Conservation (phyloP, 352 stramenopile genomes). For the Globisporangium viniferum region DNA sequence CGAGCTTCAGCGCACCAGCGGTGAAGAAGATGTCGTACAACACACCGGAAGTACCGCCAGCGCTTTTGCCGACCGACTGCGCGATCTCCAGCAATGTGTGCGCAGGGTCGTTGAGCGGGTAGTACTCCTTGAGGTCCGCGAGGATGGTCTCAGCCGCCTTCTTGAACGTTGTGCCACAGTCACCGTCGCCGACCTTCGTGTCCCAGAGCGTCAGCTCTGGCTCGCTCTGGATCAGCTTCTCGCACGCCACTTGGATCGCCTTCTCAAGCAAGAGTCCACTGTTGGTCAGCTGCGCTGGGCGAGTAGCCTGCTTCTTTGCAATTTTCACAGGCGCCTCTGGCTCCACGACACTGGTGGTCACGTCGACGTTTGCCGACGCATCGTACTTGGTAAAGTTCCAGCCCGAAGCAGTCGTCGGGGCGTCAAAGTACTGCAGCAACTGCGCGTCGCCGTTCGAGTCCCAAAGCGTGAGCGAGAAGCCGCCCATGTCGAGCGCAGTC, state of each 20-base stretch:
- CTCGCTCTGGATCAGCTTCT: slow-evolving; percentile 86
- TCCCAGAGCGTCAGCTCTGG: slow-evolving; percentile 93
- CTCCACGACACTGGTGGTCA: slow-evolving; percentile 29
- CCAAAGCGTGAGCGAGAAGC: slow-evolving; percentile 90
- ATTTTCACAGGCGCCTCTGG: slow-evolving; percentile 18
- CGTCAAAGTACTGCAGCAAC: slow-evolving; percentile 59
- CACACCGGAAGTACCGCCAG: slow-evolving; percentile 93
- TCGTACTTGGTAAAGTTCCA: slow-evolving; percentile 67
- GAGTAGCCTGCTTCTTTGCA: slow-evolving; percentile 30
- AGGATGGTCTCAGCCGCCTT: slow-evolving; percentile 88
- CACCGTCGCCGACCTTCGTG: slow-evolving; percentile 95
- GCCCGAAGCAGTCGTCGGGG: slow-evolving; percentile 48
- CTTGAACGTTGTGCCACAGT: slow-evolving; percentile 96
- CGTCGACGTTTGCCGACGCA: slow-evolving; percentile 25
- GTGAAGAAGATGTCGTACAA: slow-evolving; percentile 94
- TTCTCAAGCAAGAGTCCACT: slow-evolving; percentile 47
- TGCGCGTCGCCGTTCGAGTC: slow-evolving; percentile 62
- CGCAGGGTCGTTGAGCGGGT: slow-evolving; percentile 62
- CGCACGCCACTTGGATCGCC: slow-evolving; percentile 58
- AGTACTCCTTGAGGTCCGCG: slow-evolving; percentile 45
- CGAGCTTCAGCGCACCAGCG: slow-evolving; percentile 50
- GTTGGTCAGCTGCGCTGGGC: slow-evolving; percentile 42
- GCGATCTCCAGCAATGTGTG: slow-evolving; percentile 59
- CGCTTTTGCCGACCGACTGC: slow-evolving; percentile 62
- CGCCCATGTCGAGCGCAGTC: slow-evolving; percentile 97